Percentiles rank a stretch among this genome's conserved stretches.
Evolutionary conservation across 768 basidiomycete species (phyloP).

Genomic region (Naganishia vaughanmartiniae): DNA sequence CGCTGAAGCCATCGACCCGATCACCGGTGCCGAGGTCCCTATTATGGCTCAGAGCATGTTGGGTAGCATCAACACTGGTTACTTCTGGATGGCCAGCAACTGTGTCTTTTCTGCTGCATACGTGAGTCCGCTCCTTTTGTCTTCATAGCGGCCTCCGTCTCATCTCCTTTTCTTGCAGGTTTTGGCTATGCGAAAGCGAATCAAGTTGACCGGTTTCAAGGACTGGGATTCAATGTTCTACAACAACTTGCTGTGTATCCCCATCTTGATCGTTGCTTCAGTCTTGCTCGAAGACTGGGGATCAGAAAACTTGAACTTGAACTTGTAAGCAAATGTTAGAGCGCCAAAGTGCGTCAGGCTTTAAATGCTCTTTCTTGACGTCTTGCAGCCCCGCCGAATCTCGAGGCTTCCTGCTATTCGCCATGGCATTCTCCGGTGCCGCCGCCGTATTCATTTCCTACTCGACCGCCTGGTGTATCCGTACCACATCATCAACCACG

Average conservation of each 20-base stretch:
- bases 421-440: conserved; percentile 94
- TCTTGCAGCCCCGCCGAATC: conserved; percentile 71
- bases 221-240: conserved; percentile 99
- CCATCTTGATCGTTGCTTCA: conserved; percentile 78
- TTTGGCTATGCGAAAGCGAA: conserved; percentile 90
- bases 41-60: conserved; percentile 44
- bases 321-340: conserved; percentile 71
- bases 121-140: conserved; percentile 57
- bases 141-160: neutral
- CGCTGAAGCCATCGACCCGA: conserved; percentile 41
- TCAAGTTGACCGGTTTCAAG: conserved; percentile 90
- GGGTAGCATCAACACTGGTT: conserved; percentile 69
- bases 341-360: neutral
- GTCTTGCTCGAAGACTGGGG: conserved; percentile 87
- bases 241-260: conserved; percentile 93
- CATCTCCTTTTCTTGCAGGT: conserved; percentile 59
- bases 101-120: conserved; percentile 86
- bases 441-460: conserved; percentile 97
- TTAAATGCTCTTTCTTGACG: conserved; percentile 8
- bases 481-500: conserved; percentile 94
- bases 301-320: conserved; percentile 66
- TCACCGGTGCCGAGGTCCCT: conserved; percentile 47
- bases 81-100: conserved; percentile 94
- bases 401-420: conserved; percentile 71
- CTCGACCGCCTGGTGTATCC: conserved; percentile 97